Evolutionary conservation across 768 basidiomycete genomes (phyloP).

Genomic region (Mycena alexandri): DNA sequence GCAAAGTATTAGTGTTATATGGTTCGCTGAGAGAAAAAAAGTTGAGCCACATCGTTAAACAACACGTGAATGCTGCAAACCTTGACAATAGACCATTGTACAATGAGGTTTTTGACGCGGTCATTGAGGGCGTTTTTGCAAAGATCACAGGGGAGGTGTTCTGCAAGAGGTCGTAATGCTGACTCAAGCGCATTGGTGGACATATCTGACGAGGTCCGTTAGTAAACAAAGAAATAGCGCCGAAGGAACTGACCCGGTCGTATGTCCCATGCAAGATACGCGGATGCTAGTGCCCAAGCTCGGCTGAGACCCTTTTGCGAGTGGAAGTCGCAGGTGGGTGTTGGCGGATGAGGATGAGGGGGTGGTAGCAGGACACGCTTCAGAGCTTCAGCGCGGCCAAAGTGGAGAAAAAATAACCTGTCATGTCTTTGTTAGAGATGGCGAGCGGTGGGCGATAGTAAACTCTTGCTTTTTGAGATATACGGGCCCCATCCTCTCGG

Average conservation of each 20-base stretch:
- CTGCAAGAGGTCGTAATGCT: constrained; percentile 75
- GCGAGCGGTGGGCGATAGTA: background rate
- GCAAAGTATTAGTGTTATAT: constrained; percentile 54
- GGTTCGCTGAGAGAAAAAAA: constrained; percentile 57
- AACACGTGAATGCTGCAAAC: constrained; percentile 50
- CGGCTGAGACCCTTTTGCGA: constrained; percentile 85
- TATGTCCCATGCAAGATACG: constrained; percentile 88
- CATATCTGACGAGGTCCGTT: constrained; percentile 63
- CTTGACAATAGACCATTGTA: constrained; percentile 87
- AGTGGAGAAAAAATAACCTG: constrained; percentile 82
- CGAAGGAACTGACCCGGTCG: constrained; percentile 69
- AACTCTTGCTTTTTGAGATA: constrained; percentile 72
- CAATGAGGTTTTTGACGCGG: constrained; percentile 74
- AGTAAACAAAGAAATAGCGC: background rate
- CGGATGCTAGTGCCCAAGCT: constrained; percentile 86
- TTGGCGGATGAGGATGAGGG: constrained; percentile 83
- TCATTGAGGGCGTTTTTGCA: constrained; percentile 74
- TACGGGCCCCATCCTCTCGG: constrained; percentile 75
- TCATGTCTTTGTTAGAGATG: background rate
- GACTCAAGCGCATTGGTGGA: constrained; percentile 80
- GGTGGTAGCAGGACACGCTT: constrained; percentile 83
- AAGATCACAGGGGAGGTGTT: constrained; percentile 77
- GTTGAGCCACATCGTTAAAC: constrained; percentile 16
- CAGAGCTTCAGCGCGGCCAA: constrained; percentile 84
- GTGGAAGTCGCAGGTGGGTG: constrained; percentile 71